phyloP scores from a whole-genome alignment of 768 basidiomycete species.

The Tremella yokohamensis region DNA sequence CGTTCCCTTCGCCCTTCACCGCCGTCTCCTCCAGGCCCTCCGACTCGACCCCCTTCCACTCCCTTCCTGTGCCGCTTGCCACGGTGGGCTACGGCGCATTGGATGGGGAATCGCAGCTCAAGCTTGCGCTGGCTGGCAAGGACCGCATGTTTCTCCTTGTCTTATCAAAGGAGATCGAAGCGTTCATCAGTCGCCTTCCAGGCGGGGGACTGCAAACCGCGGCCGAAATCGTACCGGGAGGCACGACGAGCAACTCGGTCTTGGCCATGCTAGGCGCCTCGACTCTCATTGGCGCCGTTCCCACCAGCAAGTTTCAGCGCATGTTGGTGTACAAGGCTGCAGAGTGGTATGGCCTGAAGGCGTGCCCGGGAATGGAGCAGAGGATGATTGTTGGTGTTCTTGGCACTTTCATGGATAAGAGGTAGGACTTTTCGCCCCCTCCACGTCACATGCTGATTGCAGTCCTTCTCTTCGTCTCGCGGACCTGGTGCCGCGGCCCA shows the following conservation, averaged over 20 bases:
- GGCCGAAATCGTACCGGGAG: conserved; percentile 1
- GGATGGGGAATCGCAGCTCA: conserved; percentile 36
- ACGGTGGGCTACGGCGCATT: conserved; percentile 30
- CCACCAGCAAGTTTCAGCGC: conserved; percentile 40
- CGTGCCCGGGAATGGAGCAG: conserved; percentile 27
- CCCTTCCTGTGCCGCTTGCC: conserved; percentile 14
- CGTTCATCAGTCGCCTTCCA: conserved; percentile 18
- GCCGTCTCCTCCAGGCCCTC: background rate
- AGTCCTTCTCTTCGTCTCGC: conserved; percentile 26
- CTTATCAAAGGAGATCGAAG: conserved; percentile 37
- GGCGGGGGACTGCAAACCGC: background rate
- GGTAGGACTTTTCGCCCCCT: conserved; percentile 17
- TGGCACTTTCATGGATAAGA: conserved; percentile 26
- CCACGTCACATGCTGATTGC: background rate
- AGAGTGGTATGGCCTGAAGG: conserved; percentile 48
- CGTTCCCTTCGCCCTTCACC: background rate
- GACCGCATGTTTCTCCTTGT: conserved; percentile 42
- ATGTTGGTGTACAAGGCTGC: conserved; percentile 47
- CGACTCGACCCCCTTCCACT: background rate
- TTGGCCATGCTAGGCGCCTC: conserved; percentile 13
- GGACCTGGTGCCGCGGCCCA: conserved; percentile 26
- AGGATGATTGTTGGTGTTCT: conserved; percentile 30
- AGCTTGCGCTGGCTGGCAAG: conserved; percentile 27
- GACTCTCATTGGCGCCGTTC: conserved; percentile 8
- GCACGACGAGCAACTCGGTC: conserved; percentile 6